Conservation (phyloP, 2,329 filamentous ascomycete species). For the Xylariaceae sp. region DNA sequence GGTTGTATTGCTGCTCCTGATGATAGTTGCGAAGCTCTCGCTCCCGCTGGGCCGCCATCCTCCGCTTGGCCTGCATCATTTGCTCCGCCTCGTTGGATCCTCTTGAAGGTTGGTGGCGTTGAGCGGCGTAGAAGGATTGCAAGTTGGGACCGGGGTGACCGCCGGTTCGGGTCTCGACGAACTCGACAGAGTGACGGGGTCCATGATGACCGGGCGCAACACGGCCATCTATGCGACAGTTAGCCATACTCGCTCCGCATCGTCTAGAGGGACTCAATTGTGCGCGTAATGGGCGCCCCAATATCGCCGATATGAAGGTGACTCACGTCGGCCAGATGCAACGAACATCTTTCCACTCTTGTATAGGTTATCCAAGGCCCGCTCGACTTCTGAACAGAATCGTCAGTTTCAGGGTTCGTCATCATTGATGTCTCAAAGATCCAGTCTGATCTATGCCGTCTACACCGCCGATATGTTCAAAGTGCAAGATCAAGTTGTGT, state of each 20-base stretch:
- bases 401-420: slow-evolving; percentile 25
- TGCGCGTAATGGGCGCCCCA: slow-evolving; percentile 1
- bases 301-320: slow-evolving; percentile 34
- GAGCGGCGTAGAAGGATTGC: slow-evolving; percentile 89
- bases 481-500: no score
- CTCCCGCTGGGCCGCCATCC: slow-evolving; percentile 98
- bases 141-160: slow-evolving; percentile 71
- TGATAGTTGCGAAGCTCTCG: slow-evolving; percentile 99
- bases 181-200: slow-evolving; percentile 77
- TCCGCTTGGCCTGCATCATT: slow-evolving; percentile 98
- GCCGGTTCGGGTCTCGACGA: slow-evolving; percentile 63
- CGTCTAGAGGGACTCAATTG: slow-evolving; percentile 21
- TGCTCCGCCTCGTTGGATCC: slow-evolving; percentile 89
- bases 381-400: slow-evolving; percentile 72
- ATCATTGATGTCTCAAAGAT: neutral
- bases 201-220: slow-evolving; percentile 51
- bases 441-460: neutral
- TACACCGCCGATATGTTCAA: neutral
- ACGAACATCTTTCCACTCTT: slow-evolving; percentile 95
- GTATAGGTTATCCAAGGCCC: slow-evolving; percentile 88
- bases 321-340: slow-evolving; percentile 72
- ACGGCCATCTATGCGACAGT: slow-evolving; percentile 58
- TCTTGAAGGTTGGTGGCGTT: slow-evolving; percentile 83
- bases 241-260: slow-evolving; percentile 21
- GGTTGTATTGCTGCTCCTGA: slow-evolving; percentile 99